Evolutionary conservation across 352 stramenopile species (phyloP), one percentile per base, ranked within the genome.

Genomic region (Phytophthora cryptogea): DNA sequence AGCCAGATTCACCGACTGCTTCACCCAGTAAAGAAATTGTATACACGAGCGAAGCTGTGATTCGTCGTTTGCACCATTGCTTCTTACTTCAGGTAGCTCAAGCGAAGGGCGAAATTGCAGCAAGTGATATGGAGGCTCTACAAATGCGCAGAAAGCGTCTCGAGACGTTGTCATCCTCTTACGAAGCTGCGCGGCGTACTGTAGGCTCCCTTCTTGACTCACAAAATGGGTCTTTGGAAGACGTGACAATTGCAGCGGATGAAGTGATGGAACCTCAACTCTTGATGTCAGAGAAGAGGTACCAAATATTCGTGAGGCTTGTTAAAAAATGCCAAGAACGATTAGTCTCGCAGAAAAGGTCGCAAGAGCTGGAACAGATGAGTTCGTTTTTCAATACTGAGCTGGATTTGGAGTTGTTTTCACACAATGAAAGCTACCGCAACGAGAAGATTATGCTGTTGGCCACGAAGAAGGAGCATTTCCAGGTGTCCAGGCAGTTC

Each of bases 341-440:
- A 4, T 44, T 90, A 17, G 31, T 69, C 3, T 85, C 79, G 4
- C 78, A 88, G n/a, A 63, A 87, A 33, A 74, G 80, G 44, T 76
- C 51, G 0, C 69, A 90, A 41, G 80, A 90, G 41, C 46, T 90
- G 37, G 79, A 90, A 31, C 68, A 78, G 31, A 78, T 92, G 53
- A 86, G 63, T 48, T 48, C 70, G 7, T 87, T 90, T 13, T 79
- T 92, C 41, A 80, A 84, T 52, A 69, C 71, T 0, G 61, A 86
- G 8, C 52, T 92, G 16, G 77, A 92, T 54, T 53, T 86, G 13
- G 68, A 83, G 27, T 70, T 64, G 5, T 92, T 92, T 42, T 68
- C 68, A 3, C 37, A 48, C 8, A 78, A 92, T 43, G 30, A 66
- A 10, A 59, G 54, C 20, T 92, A 92, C 42, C 79, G 81, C 2